Conservation (phyloP, 352 stramenopile genomes). For the Phytopythium mirpurense region DNA sequence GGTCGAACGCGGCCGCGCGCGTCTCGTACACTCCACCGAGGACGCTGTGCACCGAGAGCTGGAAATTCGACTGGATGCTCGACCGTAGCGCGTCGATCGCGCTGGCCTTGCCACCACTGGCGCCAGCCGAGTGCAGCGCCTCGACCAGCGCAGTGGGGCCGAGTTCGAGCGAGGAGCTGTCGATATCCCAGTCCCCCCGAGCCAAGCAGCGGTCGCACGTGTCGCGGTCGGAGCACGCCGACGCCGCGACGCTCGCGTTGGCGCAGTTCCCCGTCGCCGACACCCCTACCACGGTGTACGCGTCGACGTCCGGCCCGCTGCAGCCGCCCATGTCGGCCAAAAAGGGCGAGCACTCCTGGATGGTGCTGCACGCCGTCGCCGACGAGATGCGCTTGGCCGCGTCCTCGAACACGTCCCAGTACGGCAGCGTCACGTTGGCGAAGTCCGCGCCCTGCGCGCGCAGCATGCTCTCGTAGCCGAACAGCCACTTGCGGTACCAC, state of each 20-base stretch:
- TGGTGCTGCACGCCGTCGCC: conserved; percentile 24
- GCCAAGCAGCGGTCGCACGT: conserved; percentile 58
- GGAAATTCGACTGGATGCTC: conserved; percentile 30
- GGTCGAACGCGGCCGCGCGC: conserved; percentile 34
- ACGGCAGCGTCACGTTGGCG: conserved; percentile 49
- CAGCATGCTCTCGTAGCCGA: conserved; percentile 72
- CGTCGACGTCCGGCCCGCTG: conserved; percentile 21
- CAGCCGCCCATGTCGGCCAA: conserved; percentile 55
- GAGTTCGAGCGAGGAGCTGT: conserved; percentile 59
- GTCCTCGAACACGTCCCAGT: conserved; percentile 63
- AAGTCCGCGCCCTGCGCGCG: conserved; percentile 36
- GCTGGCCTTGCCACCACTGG: conserved; percentile 25
- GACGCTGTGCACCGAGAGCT: conserved; percentile 35
- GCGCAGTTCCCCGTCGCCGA: conserved; percentile 46
- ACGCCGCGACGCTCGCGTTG: conserved; percentile 36
- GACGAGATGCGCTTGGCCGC: conserved; percentile 43
- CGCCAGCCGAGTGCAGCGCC: conserved; percentile 37
- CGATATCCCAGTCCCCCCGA: conserved; percentile 59
- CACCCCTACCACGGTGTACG: conserved; percentile 25
- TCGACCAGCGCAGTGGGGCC: conserved; percentile 56
- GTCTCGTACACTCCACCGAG: conserved; percentile 38
- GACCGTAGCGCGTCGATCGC: conserved; percentile 28
- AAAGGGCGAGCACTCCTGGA: conserved; percentile 40
- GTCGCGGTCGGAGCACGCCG: conserved; percentile 31
- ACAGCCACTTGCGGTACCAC: conserved; percentile 66